Conservation (phyloP, 2,329 filamentous ascomycete species). For the Ophiostoma piceae region DNA sequence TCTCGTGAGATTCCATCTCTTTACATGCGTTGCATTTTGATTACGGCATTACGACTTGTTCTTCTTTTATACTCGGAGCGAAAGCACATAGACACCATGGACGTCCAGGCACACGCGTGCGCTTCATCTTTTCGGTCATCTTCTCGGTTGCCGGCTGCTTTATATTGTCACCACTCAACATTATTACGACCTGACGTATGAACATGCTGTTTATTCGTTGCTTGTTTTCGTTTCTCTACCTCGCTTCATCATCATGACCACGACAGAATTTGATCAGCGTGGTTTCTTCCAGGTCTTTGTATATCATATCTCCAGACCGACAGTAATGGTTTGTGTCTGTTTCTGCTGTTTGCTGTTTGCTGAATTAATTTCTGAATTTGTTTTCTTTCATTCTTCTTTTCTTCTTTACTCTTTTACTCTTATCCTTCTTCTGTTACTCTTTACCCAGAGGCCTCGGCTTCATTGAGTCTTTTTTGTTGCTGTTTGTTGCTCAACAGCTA, state of each 20-base stretch:
- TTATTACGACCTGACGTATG: constrained; percentile 4
- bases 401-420: background rate
- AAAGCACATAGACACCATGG: constrained; percentile 2
- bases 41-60: constrained; percentile 11
- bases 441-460: background rate
- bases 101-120: background rate
- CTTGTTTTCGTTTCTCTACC: background rate
- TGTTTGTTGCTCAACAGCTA: constrained; percentile 1
- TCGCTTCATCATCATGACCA: background rate
- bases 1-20: background rate
- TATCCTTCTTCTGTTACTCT: background rate
- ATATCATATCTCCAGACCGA: background rate
- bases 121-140: background rate
- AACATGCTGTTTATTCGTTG: background rate
- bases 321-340: background rate
- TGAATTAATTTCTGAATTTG: background rate
- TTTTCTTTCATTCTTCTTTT: background rate
- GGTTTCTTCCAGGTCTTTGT: background rate
- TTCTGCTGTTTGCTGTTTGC: background rate
- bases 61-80: background rate
- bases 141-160: background rate
- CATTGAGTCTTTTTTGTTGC: constrained; percentile 1
- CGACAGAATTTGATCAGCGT: constrained; percentile 8
- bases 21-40: constrained; percentile 7
- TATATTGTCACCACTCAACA: constrained; percentile 6